phyloP scores from a whole-genome alignment of 2,329 filamentous ascomycete species.

The Xylaria sp. region DNA sequence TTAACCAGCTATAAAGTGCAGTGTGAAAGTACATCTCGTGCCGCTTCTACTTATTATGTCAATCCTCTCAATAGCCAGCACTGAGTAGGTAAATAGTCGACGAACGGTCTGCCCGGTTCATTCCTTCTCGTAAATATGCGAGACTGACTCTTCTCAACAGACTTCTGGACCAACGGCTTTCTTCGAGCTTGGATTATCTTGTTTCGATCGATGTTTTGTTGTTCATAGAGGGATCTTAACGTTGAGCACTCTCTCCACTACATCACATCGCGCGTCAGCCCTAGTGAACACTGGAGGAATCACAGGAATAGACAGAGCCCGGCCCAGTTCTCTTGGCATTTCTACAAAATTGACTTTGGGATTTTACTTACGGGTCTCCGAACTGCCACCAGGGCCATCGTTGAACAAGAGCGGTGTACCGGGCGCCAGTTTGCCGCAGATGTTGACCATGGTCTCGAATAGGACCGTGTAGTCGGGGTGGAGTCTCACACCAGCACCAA shows the following conservation, averaged over 20 bases:
- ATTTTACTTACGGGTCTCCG: constrained; percentile 10
- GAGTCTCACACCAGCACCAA: constrained; percentile 19
- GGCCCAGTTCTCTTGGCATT: background rate
- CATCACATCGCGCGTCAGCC: constrained; percentile 4
- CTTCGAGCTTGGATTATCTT: no score
- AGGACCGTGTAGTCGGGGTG: constrained; percentile 12
- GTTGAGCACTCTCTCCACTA: constrained; percentile 14
- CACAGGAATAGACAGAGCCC: background rate
- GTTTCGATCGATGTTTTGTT: background rate
- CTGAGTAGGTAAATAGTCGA: no score
- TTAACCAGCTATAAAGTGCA: no score
- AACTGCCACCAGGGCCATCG: constrained; percentile 13
- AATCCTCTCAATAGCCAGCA: no score
- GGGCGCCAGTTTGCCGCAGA: constrained; percentile 9
- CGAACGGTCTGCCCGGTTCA: no score
- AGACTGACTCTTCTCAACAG: background rate
- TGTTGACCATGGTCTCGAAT: constrained; percentile 24
- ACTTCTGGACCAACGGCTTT: background rate
- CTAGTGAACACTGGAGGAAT: background rate
- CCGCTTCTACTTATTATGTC: no score
- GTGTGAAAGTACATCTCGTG: no score
- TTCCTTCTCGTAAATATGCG: no score
- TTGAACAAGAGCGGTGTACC: constrained; percentile 17
- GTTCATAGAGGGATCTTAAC: constrained; percentile 10
- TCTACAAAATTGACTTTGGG: background rate